phyloP scores from a whole-genome alignment of 345 rosid genomes.

The Syzygium oleosum region DNA sequence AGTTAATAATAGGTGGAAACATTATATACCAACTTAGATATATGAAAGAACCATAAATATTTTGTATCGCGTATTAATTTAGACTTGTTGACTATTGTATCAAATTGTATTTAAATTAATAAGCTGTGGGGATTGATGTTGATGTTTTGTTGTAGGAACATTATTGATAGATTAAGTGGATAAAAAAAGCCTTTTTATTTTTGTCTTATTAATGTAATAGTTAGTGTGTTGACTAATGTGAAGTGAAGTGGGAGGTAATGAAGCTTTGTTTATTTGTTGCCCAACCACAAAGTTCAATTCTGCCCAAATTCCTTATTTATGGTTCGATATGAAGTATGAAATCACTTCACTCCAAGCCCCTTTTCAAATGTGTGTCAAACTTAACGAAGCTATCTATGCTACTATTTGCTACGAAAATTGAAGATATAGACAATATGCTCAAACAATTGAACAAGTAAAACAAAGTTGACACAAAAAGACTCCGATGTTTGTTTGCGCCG shows the following conservation, averaged over 20 bases:
- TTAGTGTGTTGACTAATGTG: too few species aligned
- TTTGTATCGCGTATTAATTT: too few species aligned
- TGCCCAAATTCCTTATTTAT: background rate
- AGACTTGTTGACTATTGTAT: too few species aligned
- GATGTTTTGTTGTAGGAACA: background rate
- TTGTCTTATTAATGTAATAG: background rate
- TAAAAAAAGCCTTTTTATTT: background rate
- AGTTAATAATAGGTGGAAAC: too few species aligned
- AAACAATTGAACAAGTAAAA: background rate
- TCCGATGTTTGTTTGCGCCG: background rate
- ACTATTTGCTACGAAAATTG: background rate
- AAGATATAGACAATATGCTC: background rate
- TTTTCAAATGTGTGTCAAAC: background rate
- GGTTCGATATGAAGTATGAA: background rate
- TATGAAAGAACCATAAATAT: too few species aligned
- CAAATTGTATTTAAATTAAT: background rate
- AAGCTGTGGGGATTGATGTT: background rate
- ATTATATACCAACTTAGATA: too few species aligned
- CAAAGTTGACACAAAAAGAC: background rate
- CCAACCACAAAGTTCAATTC: background rate
- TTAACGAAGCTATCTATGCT: background rate
- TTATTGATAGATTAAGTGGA: background rate
- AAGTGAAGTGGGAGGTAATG: background rate
- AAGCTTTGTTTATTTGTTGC: background rate
- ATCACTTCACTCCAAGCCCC: background rate